A percentile compares a stretch with the other conserved stretches of the same genome.
Evolutionary conservation across 192 early-diverging fungal species (phyloP).

Genomic region (Umbelopsis sp.): DNA sequence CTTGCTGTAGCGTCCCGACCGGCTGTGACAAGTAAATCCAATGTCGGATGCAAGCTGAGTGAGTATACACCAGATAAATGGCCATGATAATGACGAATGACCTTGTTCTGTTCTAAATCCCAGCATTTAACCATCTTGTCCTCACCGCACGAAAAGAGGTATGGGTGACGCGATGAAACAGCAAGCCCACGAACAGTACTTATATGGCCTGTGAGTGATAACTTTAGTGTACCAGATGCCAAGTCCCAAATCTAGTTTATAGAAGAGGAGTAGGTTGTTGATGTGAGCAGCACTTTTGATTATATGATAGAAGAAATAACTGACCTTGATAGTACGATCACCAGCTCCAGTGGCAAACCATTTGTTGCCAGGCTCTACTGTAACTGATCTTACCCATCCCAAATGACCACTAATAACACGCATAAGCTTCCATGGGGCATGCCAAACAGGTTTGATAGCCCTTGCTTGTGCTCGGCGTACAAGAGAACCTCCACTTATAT

Average conservation of each 20-base stretch:
- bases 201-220: constrained; percentile 97
- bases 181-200: constrained; percentile 92
- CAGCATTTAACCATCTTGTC: constrained; percentile 99
- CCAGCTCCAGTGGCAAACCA: constrained; percentile 99
- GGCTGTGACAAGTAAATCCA: constrained; percentile 93
- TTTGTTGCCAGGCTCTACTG: constrained; percentile 93
- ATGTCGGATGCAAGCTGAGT: constrained; percentile 87
- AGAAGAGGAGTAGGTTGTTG: neutral
- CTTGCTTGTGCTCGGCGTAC: constrained; percentile 55
- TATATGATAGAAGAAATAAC: neutral
- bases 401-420: constrained; percentile 96
- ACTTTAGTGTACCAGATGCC: constrained; percentile 92
- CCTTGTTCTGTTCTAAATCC: constrained; percentile 99
- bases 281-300: neutral
- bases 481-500: constrained; percentile 47
- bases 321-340: constrained; percentile 95
- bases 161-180: constrained; percentile 93
- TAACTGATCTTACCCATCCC: constrained; percentile 93
- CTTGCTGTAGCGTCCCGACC: constrained; percentile 94
- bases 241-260: constrained; percentile 91
- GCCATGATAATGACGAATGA: constrained; percentile 98
- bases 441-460: constrained; percentile 82
- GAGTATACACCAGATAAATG: constrained; percentile 95
- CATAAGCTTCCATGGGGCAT: constrained; percentile 99
- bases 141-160: constrained; percentile 96